These are phyloP conservation scores for Sporothrix humicola DNA, from an alignment of 2,329 filamentous ascomycete species.

Conservation along the genomic window DNA sequence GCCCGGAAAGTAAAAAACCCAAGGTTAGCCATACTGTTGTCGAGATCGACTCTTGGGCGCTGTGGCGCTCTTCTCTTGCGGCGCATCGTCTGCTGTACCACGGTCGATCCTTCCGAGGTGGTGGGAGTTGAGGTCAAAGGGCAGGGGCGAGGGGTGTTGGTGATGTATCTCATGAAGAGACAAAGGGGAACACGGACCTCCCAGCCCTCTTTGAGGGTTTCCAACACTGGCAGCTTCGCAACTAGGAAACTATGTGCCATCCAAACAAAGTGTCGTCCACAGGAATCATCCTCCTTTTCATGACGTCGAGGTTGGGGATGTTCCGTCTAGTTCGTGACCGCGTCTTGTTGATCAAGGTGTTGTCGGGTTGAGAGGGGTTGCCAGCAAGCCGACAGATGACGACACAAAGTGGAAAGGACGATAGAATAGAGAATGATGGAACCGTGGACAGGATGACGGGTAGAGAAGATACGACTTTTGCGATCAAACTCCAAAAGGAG, in stretches of 20 bases:
- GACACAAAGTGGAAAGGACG: background rate
- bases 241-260: too few relatives aligned
- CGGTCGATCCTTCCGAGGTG: background rate
- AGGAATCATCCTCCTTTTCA: background rate
- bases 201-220: background rate
- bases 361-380: background rate
- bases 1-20: background rate
- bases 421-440: background rate
- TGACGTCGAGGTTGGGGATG: background rate
- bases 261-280: too few relatives aligned
- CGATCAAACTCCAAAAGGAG: background rate
- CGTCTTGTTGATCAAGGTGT: too few relatives aligned
- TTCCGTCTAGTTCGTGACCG: too few relatives aligned
- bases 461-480: background rate
- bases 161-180: background rate
- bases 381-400: background rate
- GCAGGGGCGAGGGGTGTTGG: background rate
- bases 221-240: too few relatives aligned
- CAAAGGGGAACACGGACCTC: background rate
- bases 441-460: background rate
- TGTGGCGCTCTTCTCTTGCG: background rate
- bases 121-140: background rate
- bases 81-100: conserved; percentile 14
- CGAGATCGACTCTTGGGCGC: background rate
- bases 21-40: conserved; percentile 28